Conservation (phyloP, 805 yeast species). For the Nakazawaea wyomingensis region DNA sequence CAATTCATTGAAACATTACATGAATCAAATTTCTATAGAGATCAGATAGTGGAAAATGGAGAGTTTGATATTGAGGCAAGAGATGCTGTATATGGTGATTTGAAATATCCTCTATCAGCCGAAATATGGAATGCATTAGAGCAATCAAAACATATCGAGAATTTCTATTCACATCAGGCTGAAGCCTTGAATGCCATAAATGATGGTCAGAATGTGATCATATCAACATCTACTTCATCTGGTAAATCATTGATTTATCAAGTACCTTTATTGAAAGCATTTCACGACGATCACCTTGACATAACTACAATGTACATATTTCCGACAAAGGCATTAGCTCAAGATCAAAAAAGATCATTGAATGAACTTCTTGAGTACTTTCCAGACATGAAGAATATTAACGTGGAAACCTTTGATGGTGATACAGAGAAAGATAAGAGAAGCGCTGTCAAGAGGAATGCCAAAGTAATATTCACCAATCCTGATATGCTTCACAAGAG, state of each 20-base stretch:
- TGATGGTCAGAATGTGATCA: constrained; percentile 62
- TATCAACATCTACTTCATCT: constrained; percentile 93
- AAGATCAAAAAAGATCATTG: constrained; percentile 88
- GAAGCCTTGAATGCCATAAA: constrained; percentile 61
- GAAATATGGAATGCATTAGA: constrained; percentile 48
- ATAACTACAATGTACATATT: constrained; percentile 80
- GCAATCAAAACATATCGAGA: constrained; percentile 39
- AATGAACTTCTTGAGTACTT: constrained; percentile 48
- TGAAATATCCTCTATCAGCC: constrained; percentile 43
- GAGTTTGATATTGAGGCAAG: constrained; percentile 39
- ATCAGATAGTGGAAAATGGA: constrained; percentile 56
- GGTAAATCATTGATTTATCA: constrained; percentile 95
- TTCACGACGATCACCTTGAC: constrained; percentile 32
- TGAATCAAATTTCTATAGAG: constrained; percentile 44
- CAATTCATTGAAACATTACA: constrained; percentile 47
- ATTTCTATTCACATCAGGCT: constrained; percentile 77
- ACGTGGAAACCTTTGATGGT: constrained; percentile 86
- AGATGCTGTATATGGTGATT: constrained; percentile 37
- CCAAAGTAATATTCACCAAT: constrained; percentile 84
- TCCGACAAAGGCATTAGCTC: constrained; percentile 97
- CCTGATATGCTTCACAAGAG: constrained; percentile 92
- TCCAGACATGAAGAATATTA: constrained; percentile 37
- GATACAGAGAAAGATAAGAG: constrained; percentile 70
- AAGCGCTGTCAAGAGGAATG: constrained; percentile 46
- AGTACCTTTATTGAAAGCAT: constrained; percentile 62